Evolutionary conservation across 1,139 yeast genomes (phyloP), one percentile per base, ranked within the genome.

Genomic region (Kurtzmaniella natalensis): DNA sequence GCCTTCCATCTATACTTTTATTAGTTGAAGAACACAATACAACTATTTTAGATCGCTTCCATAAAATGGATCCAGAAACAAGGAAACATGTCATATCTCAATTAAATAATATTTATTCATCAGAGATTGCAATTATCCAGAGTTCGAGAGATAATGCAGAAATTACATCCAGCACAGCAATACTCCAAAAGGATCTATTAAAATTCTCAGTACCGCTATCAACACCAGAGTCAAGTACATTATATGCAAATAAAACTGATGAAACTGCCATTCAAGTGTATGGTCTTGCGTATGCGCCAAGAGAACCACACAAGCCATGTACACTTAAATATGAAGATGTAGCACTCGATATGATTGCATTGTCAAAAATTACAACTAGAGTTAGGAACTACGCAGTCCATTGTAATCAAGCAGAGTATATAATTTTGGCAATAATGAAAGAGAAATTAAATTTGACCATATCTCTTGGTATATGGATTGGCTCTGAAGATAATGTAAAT

Each of bases 401-500:
- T 40, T 81, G 89, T 44, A 55, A 68, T 28, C 87, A 80, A 48
- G 69, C 72, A 1, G 72, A 66, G 15, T 53, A 57, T 27, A 70
- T 79, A 13, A 53, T 82, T 31, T 70, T 72, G 13, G 73, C 85
- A 0, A 74, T 82, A 11, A 55, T 60, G 31, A 62, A 63, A 5
- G 54, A 78, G 36, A 59, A 69, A 16, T 51, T 80, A 27, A 69
- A 78, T 42, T 64, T 81, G 67, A 72, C 80, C 0, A 50, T 82
- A 19, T 59, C 84, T 0, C 51, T 81, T 49, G 88, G 88, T 1
- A 72, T 81, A 2, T 78, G 84, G 84, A 72, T 80, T 28, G 77
- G 79, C 1, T 37, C 45, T 0, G 61, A 73, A 48, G 59, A 63
- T 8, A 51, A 53, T 1, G 54, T 59, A 2, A 72, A 77, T 35